A percentile compares a stretch with the other conserved stretches of the same genome.
These are phyloP conservation scores for Zelopaecilomyces penicillatus DNA, from an alignment of 2,329 filamentous ascomycete genomes.

Conservation along the genomic window DNA sequence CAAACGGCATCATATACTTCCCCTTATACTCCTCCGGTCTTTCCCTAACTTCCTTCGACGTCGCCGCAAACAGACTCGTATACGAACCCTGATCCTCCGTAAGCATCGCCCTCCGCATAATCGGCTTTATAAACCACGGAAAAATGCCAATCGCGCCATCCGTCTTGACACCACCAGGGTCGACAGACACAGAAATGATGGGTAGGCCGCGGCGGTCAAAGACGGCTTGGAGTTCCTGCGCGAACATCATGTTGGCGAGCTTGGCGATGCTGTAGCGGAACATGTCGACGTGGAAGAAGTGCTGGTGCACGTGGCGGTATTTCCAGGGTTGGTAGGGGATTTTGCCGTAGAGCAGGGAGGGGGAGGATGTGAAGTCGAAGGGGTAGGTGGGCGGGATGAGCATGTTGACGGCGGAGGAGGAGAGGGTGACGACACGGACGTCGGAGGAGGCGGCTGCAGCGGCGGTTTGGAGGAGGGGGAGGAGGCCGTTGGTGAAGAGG, in stretches of 20 bases:
- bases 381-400: conserved; percentile 13
- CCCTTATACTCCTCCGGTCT: background rate
- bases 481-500: conserved; percentile 16
- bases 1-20: conserved; percentile 7
- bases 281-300: conserved; percentile 15
- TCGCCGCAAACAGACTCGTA: conserved; percentile 13
- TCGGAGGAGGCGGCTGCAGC: conserved; percentile 10
- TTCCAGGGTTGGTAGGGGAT: conserved; percentile 10
- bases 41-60: conserved; percentile 8
- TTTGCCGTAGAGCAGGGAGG: conserved; percentile 4
- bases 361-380: conserved; percentile 13
- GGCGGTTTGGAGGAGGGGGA: conserved; percentile 19
- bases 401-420: conserved; percentile 11
- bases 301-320: conserved; percentile 5
- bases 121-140: background rate
- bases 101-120: conserved; percentile 1
- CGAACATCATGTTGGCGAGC: conserved; percentile 14
- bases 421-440: conserved; percentile 17
- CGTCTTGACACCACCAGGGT: conserved; percentile 13
- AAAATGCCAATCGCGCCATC: background rate
- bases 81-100: conserved; percentile 12
- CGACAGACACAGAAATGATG: conserved; percentile 11
- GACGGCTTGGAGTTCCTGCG: conserved; percentile 14
- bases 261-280: conserved; percentile 16
- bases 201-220: conserved; percentile 10